Evolutionary conservation across 2,329 filamentous ascomycete species (phyloP), one percentile per base, ranked within the genome.

Genomic region (Simplicillium sp.): DNA sequence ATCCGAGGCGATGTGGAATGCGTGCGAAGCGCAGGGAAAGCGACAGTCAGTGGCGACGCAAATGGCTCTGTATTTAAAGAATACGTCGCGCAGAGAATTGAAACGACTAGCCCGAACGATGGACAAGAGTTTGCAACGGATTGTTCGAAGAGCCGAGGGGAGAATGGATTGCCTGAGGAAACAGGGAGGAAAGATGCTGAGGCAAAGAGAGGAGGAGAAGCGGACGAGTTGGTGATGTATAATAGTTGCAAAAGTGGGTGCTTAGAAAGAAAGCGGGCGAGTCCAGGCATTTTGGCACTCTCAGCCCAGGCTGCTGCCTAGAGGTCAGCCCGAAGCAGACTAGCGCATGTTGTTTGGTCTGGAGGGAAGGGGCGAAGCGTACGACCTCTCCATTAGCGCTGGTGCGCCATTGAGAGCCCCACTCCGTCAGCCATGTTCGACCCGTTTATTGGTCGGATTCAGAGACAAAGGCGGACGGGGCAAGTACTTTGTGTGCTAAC

Each of bases 281-380:
- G 20, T 25, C 20, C 20, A 25, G 20, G 20, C 20, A 25, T 5
- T 25, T 25, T 38, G 36, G 36, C 7, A 16, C 13, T 38, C 36
- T 45, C 45, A 50, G 46, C 48, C 41, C 45, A 46, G 44, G 46
- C 45, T 50, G 50, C 50, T 52, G 50, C 50, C 50, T 51, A 37
- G 44, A 47, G 8, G 15, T 34, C 25, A 29, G 3, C 14, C 46
- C 15, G 34, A 45, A 40, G 7, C 3, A 44, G 46, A 38, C 34
- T 49, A 50, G 48, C 39, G 46, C 36, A 17, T 13, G 29, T 37
- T 25, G 5, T 25, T 25, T 5, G 20, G 20, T 25, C 20, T 25
- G 20, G 20, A 25, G 13, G n/a, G 15, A 33, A 15, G 31, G 31
- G 31, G 31, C 31, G 31, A 33, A n/a, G 31, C 31, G 31, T 6